These are phyloP conservation scores for Neoconidiobolus thromboides DNA, from an alignment of 371 early-diverging fungal genomes.

Conservation along the genomic window DNA sequence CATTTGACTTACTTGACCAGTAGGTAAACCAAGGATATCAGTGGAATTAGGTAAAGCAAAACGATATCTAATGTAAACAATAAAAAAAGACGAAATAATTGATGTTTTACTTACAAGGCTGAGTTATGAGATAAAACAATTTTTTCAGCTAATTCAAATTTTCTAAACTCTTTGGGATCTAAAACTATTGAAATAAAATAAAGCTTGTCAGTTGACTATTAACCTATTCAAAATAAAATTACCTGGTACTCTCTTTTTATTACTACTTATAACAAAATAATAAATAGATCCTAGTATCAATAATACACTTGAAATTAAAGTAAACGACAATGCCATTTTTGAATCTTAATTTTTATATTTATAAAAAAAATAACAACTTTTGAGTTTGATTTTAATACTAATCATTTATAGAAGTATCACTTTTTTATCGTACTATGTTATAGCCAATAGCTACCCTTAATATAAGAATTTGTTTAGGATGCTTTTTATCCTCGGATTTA, in stretches of 20 bases:
- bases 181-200: conserved; percentile 21
- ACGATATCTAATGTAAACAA: conserved; percentile 42
- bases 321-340: no score
- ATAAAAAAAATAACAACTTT: no score
- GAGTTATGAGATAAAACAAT: conserved; percentile 60
- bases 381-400: no score
- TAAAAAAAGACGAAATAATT: conserved; percentile 1
- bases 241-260: background rate
- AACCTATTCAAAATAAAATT: background rate
- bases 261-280: background rate
- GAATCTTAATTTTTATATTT: no score
- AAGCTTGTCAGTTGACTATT: background rate
- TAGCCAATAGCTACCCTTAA: no score
- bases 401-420: no score
- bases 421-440: no score
- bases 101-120: conserved; percentile 37
- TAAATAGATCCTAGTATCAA: background rate
- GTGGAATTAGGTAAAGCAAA: conserved; percentile 55
- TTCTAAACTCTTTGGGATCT: conserved; percentile 53
- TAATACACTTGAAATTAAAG: no score
- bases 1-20: conserved; percentile 40
- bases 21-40: conserved; percentile 62
- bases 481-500: no score
- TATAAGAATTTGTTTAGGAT: no score
- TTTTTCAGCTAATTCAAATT: conserved; percentile 62